These are phyloP conservation scores for Venturia carpophila DNA, from an alignment of 2,329 filamentous ascomycete species.

Conservation along the genomic window DNA sequence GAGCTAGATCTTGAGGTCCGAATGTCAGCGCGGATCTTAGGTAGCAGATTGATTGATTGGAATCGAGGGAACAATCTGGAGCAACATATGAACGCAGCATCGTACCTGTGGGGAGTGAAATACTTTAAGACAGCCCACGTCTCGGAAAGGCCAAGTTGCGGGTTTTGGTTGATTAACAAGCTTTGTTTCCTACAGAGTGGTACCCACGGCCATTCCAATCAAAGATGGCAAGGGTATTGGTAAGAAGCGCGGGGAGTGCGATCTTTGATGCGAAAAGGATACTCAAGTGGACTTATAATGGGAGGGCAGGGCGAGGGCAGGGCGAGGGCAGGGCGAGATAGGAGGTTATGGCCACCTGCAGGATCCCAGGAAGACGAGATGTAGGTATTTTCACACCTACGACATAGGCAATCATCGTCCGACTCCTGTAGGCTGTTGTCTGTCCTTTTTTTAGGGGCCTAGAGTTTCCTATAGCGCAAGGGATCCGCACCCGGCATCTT, in stretches of 20 bases:
- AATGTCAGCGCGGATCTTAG: slow-evolving; percentile 29
- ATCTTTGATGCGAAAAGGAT: background rate
- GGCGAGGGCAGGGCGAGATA: background rate
- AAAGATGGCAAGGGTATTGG: slow-evolving; percentile 3
- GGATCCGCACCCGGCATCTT: background rate
- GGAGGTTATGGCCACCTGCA: background rate
- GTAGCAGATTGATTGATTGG: slow-evolving; percentile 18
- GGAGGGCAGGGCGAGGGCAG: background rate
- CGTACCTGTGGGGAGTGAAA: background rate
- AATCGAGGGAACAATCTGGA: background rate
- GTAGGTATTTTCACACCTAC: background rate
- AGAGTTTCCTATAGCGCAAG: background rate
- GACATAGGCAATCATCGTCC: background rate
- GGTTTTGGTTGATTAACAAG: slow-evolving; percentile 5
- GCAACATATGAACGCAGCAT: background rate
- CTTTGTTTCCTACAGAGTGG: slow-evolving; percentile 8
- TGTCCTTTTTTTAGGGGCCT: background rate
- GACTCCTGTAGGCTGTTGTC: background rate
- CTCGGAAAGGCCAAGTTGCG: slow-evolving; percentile 17
- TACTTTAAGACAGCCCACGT: slow-evolving; percentile 14
- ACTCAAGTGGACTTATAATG: background rate
- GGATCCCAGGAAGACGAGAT: background rate
- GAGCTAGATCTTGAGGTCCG: slow-evolving; percentile 19
- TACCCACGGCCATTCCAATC: slow-evolving; percentile 1
- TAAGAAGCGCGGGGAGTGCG: background rate